Percentiles rank a stretch among this genome's conserved stretches.
Conservation (phyloP, 805 yeast genomes). For the Barnettozyma pratensis region DNA sequence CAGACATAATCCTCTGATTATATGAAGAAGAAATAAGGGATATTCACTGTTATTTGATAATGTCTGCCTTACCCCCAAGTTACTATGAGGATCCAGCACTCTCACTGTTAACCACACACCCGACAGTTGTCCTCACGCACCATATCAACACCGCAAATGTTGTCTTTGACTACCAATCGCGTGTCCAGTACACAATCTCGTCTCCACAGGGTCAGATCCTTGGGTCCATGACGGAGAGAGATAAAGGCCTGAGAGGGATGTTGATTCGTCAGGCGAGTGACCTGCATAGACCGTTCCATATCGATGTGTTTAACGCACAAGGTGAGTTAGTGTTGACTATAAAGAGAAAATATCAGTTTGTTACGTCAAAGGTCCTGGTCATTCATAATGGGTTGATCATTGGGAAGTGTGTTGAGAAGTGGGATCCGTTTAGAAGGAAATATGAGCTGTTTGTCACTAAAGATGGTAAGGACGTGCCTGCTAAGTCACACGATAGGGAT, state of each 20-base stretch:
- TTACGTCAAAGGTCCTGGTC: constrained; percentile 2
- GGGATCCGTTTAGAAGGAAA: background rate
- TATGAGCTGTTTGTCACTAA: constrained; percentile 1
- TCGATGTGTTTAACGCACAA: background rate
- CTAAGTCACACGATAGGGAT: background rate
- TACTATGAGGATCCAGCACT: background rate
- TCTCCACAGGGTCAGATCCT: background rate
- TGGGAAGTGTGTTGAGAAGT: constrained; percentile 4
- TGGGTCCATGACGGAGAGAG: background rate
- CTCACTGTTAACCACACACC: background rate
- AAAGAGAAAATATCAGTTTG: background rate
- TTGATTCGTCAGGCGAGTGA: background rate
- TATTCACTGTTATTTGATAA: no score
- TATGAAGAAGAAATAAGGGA: no score
- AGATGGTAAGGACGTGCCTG: background rate
- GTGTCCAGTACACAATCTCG: background rate
- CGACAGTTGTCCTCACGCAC: background rate
- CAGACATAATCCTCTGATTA: no score
- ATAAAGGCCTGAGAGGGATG: background rate
- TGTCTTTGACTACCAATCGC: background rate
- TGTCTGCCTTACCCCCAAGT: background rate
- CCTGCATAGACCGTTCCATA: background rate
- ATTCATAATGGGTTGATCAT: constrained; percentile 1
- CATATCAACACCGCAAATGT: background rate
- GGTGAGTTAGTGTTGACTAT: background rate